Evolutionary conservation across 768 basidiomycete species (phyloP), one percentile per base, ranked within the genome.

Genomic region (Scleroderma citrinum): DNA sequence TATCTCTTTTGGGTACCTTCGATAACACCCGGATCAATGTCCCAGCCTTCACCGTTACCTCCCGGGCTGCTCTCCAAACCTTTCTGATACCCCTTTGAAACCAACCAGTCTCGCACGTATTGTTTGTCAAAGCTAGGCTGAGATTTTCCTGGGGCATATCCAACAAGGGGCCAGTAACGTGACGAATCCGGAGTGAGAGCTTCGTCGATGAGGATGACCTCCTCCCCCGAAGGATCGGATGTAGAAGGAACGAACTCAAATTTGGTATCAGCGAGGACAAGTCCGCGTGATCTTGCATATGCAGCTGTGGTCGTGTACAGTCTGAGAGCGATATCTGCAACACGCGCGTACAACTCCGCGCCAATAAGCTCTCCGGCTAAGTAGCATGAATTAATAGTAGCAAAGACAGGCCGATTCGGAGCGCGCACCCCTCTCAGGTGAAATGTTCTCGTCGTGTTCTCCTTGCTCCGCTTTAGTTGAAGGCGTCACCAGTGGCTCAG

Each of bases 51-150:
- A 13, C 81, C 79, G 46, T 78, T 72, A 26, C 84, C 81, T 51
- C 78, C 71, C 0, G 79, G 80, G 12, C 89, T 89, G 44, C 70
- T 76, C 63, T 92, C 90, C n/a, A 89, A 65, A 1, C 89, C 89
- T 61, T 85, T 87, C 55, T 68, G 72, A 62, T 89, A 92, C 1
- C 92, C 92, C 7, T 72, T 69, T 23, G 69, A 60, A 11, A 84
- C 83, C 24, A 99, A 71, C 85, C 92, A 91, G 63, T 98, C 94
- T 17, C 96, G 75, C 48, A 98, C 70, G 60, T 87, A 97, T 69
- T 99, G 96, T 70, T 98, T 99, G 66, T 98, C 96, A 60, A 96
- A 98, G 61, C 91, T 92, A 17, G 85, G 80, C 68, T 96, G 95
- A 0, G 82, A 61, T 31, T 77, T 72, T 4, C 94, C 96, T 3